Evolutionary conservation across 352 stramenopile genomes (phyloP), one percentile per base, ranked within the genome.

Genomic region (Pythium rishiriense): DNA sequence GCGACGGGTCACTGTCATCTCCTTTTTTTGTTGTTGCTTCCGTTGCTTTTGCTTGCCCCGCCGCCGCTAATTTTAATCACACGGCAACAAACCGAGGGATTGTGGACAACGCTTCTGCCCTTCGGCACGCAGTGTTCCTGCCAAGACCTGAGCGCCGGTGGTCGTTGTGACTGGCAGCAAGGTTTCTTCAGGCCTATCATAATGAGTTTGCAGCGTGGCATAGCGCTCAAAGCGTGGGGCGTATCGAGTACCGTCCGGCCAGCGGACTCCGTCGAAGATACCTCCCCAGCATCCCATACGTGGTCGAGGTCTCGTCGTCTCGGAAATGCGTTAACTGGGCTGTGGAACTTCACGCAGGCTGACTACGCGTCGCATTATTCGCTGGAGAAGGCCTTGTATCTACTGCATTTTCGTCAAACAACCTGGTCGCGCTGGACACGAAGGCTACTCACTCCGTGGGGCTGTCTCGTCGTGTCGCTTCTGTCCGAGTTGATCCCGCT

Each of bases 401-500:
- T 62, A 17, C 9, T 62, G 6, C 42, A 46, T 14, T 62, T 35
- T 17, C 43, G 41, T 9, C 52, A 49, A 17, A 25, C 54, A 3
- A 9, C 25, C 12, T 43, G 25, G 4, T 52, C 17, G 15, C 10
- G 22, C 10, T 33, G 26, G 41, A 29, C 11, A 21, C 41, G 50
- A 1, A 3, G 52, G 41, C 41, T 53, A 14, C n/a, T 62, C 26
- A 50, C 43, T 11, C 41, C 43, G 26, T 53, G 54, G 41, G 9
- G 21, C 17, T 41, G 41, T 48, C 41, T 42, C 22, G 41, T 62
- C 8, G 26, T 50, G 14, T 25, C 54, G 25, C 21, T 51, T 21
- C 19, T 59, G 39, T 49, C 52, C 22, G 56, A 63, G 24, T 21
- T 63, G 26, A 54, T 63, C 29, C 56, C 56, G 15, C 24, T 63